These are phyloP conservation scores for Galerina sulciceps DNA, from an alignment of 768 basidiomycete genomes.

Conservation along the genomic window DNA sequence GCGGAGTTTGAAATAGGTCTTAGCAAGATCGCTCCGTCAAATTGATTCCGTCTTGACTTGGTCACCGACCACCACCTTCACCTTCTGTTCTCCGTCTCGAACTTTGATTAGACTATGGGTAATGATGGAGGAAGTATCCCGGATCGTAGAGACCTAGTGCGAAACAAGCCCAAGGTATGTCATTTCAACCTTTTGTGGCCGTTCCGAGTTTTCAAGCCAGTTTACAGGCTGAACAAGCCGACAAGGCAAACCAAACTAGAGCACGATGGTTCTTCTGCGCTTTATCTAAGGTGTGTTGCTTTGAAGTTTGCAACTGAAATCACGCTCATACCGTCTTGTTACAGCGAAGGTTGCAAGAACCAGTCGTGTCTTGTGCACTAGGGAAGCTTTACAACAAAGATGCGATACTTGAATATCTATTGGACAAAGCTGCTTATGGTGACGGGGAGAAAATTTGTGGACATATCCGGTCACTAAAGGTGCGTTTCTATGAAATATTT, in stretches of 20 bases:
- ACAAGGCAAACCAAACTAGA: conserved; percentile 87
- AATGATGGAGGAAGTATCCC: conserved; percentile 92
- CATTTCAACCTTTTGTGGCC: not conserved
- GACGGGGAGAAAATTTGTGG: conserved; percentile 94
- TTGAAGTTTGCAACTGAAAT: not conserved
- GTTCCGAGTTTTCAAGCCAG: not conserved
- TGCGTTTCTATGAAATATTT: conserved; percentile 37
- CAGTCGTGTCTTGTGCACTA: conserved; percentile 88
- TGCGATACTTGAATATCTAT: conserved; percentile 85
- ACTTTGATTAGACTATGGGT: conserved; percentile 54
- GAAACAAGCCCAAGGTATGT: conserved; percentile 69
- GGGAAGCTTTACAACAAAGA: conserved; percentile 98
- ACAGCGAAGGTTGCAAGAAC: conserved; percentile 84
- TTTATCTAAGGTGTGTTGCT: conserved; percentile 76
- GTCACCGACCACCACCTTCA: not conserved
- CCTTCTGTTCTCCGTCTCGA: not conserved
- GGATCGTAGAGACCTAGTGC: conserved; percentile 80
- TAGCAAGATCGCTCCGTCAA: not conserved
- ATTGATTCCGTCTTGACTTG: too few species aligned
- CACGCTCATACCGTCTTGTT: not conserved
- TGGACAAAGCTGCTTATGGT: conserved; percentile 83
- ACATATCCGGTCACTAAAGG: conserved; percentile 89
- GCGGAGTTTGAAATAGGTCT: not conserved
- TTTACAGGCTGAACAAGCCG: conserved; percentile 77
- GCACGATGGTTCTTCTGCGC: conserved; percentile 95